Base-by-base conservation (phyloP, 495 filamentous ascomycete species). In the Neurospora hispaniola region DNA sequence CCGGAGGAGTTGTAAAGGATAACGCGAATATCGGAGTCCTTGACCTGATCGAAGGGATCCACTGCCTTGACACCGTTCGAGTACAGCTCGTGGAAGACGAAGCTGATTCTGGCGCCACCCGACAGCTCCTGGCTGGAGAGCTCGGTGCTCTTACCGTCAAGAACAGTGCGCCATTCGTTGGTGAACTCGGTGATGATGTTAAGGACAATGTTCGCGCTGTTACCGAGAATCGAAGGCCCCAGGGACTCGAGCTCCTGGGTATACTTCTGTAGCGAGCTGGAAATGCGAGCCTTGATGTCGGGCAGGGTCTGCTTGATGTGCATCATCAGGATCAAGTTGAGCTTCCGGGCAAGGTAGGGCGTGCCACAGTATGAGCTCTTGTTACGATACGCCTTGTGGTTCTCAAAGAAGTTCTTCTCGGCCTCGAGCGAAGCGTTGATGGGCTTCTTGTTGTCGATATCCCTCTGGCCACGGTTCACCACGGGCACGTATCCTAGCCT, bases 301-400 rank as follows among this genome's bases (percentile, higher is more conserved):
- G 96, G 96, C 12, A 99, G 88, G 8, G 96, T 99, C 85, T 99
- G 96, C 83, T 99, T 99, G 86, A 99, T 99, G 85, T 99, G 96
- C 96, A 98, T 99, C 96, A 98, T 98, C 73, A 99, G 88, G 82
- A 99, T 98, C 81, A 99, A 86, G 81, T 99, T 99, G 72, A 99
- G 86, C 82, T 99, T 99, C 69, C 96, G 89, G 7, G 96, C 96
- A 41, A 99, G 86, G 77, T 98, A 99, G 8, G 96, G 96, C 4
- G 96, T 99, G 79, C 96, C 96, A 82, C 96, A 99, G 85, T 99
- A 99, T 18, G 95, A 92, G 77, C 92, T 92, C 89, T 99, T 99
- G 81, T 99, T 99, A 73, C 94, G 87, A 81, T 99, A 99, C 3
- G 96, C 96, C 83, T 96, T 97, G 88, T 99, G 96, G 80, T 94